phyloP scores from a whole-genome alignment of 768 basidiomycete genomes.

The Mycena chlorophos region DNA sequence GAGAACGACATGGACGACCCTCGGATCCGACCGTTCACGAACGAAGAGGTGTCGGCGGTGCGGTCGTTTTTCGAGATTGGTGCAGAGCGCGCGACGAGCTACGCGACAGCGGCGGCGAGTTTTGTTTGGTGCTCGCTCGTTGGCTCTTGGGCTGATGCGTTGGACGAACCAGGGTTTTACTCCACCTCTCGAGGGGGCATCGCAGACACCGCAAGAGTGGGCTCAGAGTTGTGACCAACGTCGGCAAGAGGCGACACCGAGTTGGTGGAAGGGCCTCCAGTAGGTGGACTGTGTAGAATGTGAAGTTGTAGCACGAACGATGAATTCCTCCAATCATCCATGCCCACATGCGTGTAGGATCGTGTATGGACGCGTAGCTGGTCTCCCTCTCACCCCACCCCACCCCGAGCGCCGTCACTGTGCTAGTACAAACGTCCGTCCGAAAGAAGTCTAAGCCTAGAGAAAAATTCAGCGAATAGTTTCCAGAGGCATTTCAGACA shows the following conservation, averaged over 20 bases:
- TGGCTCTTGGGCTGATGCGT: neutral
- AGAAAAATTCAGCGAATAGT: neutral
- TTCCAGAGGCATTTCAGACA: neutral
- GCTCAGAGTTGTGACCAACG: neutral
- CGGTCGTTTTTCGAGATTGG: conserved; percentile 26
- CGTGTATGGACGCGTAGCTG: no score
- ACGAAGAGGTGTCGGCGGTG: conserved; percentile 28
- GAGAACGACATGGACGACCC: conserved; percentile 33
- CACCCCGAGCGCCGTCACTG: no score
- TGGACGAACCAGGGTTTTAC: neutral
- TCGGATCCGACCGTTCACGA: conserved; percentile 37
- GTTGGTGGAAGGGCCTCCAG: no score
- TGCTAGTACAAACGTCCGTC: no score
- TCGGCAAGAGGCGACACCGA: conserved; percentile 26
- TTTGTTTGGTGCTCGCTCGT: neutral
- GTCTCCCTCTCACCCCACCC: no score
- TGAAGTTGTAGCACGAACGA: no score
- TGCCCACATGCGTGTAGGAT: no score
- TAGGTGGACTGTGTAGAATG: no score
- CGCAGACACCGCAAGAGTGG: conserved; percentile 22
- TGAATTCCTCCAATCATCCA: no score
- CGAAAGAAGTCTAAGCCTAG: neutral
- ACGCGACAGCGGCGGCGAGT: no score
- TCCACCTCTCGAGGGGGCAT: conserved; percentile 1
- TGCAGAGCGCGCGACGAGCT: neutral